These are phyloP conservation scores for Spongispora temasekensis DNA, from an alignment of 1,284 basidiomycete species.

Conservation along the genomic window DNA sequence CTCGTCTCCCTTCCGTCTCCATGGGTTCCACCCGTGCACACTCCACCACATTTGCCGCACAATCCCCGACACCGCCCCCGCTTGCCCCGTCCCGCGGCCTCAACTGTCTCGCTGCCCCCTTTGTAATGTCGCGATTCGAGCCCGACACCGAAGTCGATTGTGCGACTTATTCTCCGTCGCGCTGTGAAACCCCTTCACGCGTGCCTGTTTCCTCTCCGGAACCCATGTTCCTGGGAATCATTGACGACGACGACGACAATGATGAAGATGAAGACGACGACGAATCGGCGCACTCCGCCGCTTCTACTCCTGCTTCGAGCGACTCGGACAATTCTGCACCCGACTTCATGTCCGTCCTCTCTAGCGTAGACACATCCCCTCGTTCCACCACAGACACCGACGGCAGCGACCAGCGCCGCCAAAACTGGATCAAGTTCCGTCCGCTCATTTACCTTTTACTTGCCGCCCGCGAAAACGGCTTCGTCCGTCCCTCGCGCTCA, in stretches of 20 bases:
- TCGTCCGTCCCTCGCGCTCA: constrained; percentile 40
- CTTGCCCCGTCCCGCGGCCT: constrained; percentile 7
- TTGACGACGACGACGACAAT: background rate
- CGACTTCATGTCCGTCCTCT: constrained; percentile 1
- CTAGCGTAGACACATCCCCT: constrained; percentile 9
- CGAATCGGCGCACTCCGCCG: constrained; percentile 9
- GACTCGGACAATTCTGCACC: constrained; percentile 1
- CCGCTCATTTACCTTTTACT: constrained; percentile 32
- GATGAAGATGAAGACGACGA: background rate
- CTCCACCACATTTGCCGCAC: constrained; percentile 13
- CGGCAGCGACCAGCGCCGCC: constrained; percentile 5
- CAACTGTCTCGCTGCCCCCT: constrained; percentile 18
- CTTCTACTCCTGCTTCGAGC: constrained; percentile 8
- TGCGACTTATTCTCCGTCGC: background rate
- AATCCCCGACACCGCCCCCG: constrained; percentile 4
- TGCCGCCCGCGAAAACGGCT: constrained; percentile 33
- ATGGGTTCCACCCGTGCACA: constrained; percentile 17
- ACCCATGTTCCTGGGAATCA: background rate
- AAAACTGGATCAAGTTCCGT: constrained; percentile 21
- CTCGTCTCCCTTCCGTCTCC: constrained; percentile 21
- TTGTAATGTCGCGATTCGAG: too few species aligned
- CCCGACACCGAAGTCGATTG: too few species aligned
- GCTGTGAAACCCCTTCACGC: constrained; percentile 4
- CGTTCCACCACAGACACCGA: constrained; percentile 3
- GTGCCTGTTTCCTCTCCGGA: constrained; percentile 1